Base-by-base conservation (phyloP, 2,329 filamentous ascomycete species). In the Beauveria medogensis region DNA sequence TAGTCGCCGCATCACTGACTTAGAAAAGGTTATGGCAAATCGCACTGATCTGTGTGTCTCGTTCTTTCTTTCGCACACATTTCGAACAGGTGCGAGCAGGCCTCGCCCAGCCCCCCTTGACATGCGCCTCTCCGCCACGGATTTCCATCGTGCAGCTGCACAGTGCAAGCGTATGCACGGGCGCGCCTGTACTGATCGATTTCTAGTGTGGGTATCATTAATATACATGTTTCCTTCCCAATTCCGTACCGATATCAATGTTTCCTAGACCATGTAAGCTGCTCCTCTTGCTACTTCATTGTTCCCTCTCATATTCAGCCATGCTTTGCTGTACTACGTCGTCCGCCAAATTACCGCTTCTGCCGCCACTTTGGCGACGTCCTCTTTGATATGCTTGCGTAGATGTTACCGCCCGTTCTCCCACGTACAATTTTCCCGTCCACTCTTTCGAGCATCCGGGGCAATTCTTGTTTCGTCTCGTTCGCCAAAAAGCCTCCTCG, bases 401-500 rank as follows among this genome's bases (percentile, higher is more conserved):
- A 64, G 75, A 76, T 2, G 82, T 85, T 34, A 85, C 77, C 0
- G 83, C 82, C 60, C 76, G 75, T 70, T 85, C 82, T 2, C 84
- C 84, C 1, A 85, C 80, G 61, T 76, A 83, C 51, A 77, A 74
- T 9, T 74, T 69, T 0, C 75, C 79, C 18, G 67, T 68, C 82
- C 84, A 88, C 1, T 72, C 73, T 9, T 69, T 77, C 3, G 75
- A 69, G 67, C 86, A 89, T 62, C 74, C 78, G 0, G 89, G 88
- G 68, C 91, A 96, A 47, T 78, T 81, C 63, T 82, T 81, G 1
- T 79, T 80, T 60, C 81, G 75, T 64, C 84, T 80, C 46, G 85
- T 82, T 22, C 88, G 80, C 79, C 91, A 96, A 71, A 88, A 91
- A 30, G 84, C 85, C 14, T 84, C 81, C 60, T 85, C 80, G 71